A percentile compares a stretch with the other conserved stretches of the same genome.
Conservation (phyloP, 805 yeast genomes). For the Spathaspora arborariae region DNA sequence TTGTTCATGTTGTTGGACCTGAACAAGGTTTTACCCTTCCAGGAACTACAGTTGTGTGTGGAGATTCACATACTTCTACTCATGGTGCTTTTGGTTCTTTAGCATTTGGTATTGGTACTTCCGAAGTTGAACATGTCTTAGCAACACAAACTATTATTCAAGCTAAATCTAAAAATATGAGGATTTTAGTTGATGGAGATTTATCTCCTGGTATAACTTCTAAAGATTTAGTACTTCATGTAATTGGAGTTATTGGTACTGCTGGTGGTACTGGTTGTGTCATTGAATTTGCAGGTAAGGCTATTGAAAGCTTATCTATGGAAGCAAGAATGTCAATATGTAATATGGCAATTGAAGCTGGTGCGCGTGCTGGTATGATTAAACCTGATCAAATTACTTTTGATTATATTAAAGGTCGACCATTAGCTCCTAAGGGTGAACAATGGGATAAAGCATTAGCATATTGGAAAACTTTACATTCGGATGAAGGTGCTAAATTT, state of each 20-base stretch:
- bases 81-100: slow-evolving; percentile 98
- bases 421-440: slow-evolving; percentile 88
- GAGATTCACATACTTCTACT: slow-evolving; percentile 98
- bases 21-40: slow-evolving; percentile 98
- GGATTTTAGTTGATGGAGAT: slow-evolving; percentile 80
- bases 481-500: slow-evolving; percentile 88
- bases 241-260: slow-evolving; percentile 95
- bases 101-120: slow-evolving; percentile 98
- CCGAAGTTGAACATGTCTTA: slow-evolving; percentile 97
- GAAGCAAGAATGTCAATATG: slow-evolving; percentile 99
- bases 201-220: slow-evolving; percentile 89
- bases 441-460: slow-evolving; percentile 93
- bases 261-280: slow-evolving; percentile 99
- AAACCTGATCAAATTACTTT: slow-evolving; percentile 90
- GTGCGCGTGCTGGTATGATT: slow-evolving; percentile 99
- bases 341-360: slow-evolving; percentile 98
- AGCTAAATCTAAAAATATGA: slow-evolving; percentile 94
- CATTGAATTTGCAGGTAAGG: slow-evolving; percentile 94
- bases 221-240: slow-evolving; percentile 90
- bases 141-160: slow-evolving; percentile 97
- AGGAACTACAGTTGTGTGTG: slow-evolving; percentile 98
- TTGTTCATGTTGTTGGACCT: slow-evolving; percentile 98
- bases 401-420: slow-evolving; percentile 87
- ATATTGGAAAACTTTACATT: slow-evolving; percentile 85
- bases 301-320: slow-evolving; percentile 85